These are phyloP conservation scores for Graphilbum fragrans DNA, from an alignment of 2,329 filamentous ascomycete genomes.

Conservation along the genomic window DNA sequence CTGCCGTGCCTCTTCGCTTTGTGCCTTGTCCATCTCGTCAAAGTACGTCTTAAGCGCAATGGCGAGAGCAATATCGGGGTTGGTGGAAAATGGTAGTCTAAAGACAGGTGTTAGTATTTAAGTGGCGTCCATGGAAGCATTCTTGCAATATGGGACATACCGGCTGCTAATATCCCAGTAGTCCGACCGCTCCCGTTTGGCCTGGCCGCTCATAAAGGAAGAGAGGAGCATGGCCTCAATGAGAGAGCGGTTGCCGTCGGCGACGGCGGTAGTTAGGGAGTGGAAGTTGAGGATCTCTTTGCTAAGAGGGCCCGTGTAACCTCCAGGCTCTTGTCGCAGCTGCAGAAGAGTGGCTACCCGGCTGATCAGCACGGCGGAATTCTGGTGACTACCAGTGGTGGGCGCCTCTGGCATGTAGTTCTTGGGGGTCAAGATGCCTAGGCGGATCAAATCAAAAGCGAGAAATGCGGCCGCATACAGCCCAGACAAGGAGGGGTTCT, in stretches of 20 bases:
- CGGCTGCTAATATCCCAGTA: constrained; percentile 57
- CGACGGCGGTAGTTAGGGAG: constrained; percentile 68
- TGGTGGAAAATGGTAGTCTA: constrained; percentile 12
- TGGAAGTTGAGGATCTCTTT: constrained; percentile 80
- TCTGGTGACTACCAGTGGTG: constrained; percentile 30
- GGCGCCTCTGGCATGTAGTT: constrained; percentile 30
- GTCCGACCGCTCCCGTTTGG: constrained; percentile 56
- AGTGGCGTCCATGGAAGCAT: no score
- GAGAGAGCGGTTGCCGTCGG: constrained; percentile 68
- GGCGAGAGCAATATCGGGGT: constrained; percentile 63
- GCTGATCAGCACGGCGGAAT: constrained; percentile 59
- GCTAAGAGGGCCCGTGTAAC: constrained; percentile 89
- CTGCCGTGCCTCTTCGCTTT: constrained; percentile 29
- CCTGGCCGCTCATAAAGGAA: constrained; percentile 72
- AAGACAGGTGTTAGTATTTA: constrained; percentile 6
- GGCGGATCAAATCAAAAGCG: constrained; percentile 72
- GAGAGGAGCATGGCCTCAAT: constrained; percentile 71
- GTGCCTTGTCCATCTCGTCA: constrained; percentile 43
- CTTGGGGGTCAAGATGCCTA: constrained; percentile 64
- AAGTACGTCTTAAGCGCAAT: constrained; percentile 71
- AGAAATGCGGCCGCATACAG: constrained; percentile 71
- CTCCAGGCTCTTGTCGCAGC: constrained; percentile 70
- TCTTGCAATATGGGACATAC: no score
- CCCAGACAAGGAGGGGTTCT: constrained; percentile 28
- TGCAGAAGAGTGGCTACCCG: constrained; percentile 75